phyloP scores from a whole-genome alignment of 768 basidiomycete genomes.

The Boletales sp. region DNA sequence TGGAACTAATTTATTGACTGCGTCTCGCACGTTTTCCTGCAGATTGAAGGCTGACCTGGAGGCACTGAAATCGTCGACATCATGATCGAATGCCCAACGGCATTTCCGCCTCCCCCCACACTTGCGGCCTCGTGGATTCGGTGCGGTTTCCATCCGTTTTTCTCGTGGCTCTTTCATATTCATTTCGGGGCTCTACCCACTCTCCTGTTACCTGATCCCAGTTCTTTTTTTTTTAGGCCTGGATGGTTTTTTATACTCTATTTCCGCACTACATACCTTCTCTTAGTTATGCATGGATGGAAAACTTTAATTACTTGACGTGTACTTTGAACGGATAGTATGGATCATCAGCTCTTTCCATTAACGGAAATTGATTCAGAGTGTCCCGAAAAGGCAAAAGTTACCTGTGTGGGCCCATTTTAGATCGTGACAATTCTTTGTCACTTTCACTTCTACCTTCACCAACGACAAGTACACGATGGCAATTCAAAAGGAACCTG shows the following conservation, averaged over 20 bases:
- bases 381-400: constrained; percentile 1
- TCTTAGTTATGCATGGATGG: constrained; percentile 19
- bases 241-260: constrained; percentile 25
- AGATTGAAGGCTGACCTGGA: constrained; percentile 72
- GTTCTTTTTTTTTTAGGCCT: not conserved
- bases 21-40: constrained; percentile 25
- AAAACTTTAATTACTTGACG: constrained; percentile 18
- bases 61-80: constrained; percentile 35
- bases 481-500: constrained; percentile 84
- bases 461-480: constrained; percentile 39
- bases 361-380: constrained; percentile 3
- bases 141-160: constrained; percentile 24
- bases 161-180: constrained; percentile 23
- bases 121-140: constrained; percentile 34
- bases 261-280: constrained; percentile 26
- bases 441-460: constrained; percentile 5
- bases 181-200: constrained; percentile 6
- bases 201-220: not conserved
- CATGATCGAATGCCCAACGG: constrained; percentile 21
- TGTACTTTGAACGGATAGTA: constrained; percentile 21
- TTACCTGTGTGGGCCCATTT: not conserved
- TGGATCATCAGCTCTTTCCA: not conserved
- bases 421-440: constrained; percentile 1
- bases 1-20: constrained; percentile 39
- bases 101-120: constrained; percentile 3